Base-by-base conservation (phyloP, 2,329 filamentous ascomycete species). In the Lachnellula occidentalis region DNA sequence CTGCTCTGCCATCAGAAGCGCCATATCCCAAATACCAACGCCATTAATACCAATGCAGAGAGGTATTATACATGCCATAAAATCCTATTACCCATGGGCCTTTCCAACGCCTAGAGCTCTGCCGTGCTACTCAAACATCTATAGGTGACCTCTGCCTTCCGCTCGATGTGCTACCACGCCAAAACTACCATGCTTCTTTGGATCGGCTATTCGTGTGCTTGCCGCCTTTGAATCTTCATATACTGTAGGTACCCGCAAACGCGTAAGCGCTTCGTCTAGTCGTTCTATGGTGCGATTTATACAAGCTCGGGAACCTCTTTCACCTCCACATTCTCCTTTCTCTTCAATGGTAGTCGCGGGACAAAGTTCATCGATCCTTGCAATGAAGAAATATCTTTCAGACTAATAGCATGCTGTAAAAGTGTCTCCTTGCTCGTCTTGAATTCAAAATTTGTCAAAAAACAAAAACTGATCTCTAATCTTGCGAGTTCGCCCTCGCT, bases 391-490 rank as follows among this genome's bases (percentile, higher is more conserved):
- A 69, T 69, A 50, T 67, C 69, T 54, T 66, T 71, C 45, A 78
- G 62, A 51, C 66, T 67, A 45, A 71, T 70, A n/a, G 73, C 76
- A 63, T 82, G 78, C 24, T 72, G 65, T 55, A 75, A 67, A 52
- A 88, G 72, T 64, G 76, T 76, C 47, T 80, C 75, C 55, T 77
- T 76, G 60, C 78, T 79, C 4, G 90, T 85, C 39, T 79, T 79
- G 57, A 95, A 76, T 64, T 92, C 88, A 67, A 95, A 95, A 50
- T 90, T 86, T n/a, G 86, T 84, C 55, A 95, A 73, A 69, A 91
- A 92, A 72, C 88, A 92, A 67, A 92, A 92, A 65, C 87, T 91
- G 58, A 97, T 88, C 75, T 97, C 94, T 42, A 97, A 74, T 56
- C 88, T 80, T 41, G 88, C 87, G 50, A 99, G 78, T 72, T 97